Conservation (phyloP, 75 land plant species). For the Azolla pinnata region DNA sequence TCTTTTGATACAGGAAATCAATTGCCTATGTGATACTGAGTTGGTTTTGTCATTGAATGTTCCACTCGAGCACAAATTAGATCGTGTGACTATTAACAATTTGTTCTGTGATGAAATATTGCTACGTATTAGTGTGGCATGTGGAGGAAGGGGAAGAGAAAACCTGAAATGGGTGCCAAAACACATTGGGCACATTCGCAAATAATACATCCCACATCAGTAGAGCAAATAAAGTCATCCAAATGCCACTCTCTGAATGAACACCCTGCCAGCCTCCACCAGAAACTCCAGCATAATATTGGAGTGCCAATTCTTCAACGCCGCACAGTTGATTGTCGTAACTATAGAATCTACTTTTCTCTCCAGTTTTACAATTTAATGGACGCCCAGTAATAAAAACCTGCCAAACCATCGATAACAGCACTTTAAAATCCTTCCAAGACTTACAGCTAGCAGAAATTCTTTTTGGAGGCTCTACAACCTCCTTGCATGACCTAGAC, state of each 20-base stretch:
- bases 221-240: constrained; percentile 84
- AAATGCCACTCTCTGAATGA: constrained; percentile 86
- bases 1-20: too few species aligned
- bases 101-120: too few species aligned
- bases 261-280: constrained; percentile 89
- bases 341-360: constrained; percentile 79
- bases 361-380: constrained; percentile 48
- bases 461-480: constrained; percentile 10
- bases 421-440: neutral
- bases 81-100: too few species aligned
- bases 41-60: too few species aligned
- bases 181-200: constrained; percentile 79
- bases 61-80: too few species aligned
- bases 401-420: constrained; percentile 19
- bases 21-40: too few species aligned
- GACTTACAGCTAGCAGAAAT: neutral
- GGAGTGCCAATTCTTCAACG: constrained; percentile 81
- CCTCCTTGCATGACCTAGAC: constrained; percentile 50
- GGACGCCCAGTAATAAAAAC: constrained; percentile 71
- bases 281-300: constrained; percentile 72
- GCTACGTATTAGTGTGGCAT: neutral
- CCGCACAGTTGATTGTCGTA: constrained; percentile 72
- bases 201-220: constrained; percentile 93
- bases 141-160: neutral
- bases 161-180: constrained; percentile 78